Conservation (phyloP, 495 filamentous ascomycete species). For the Talaromyces trachyspermus region DNA sequence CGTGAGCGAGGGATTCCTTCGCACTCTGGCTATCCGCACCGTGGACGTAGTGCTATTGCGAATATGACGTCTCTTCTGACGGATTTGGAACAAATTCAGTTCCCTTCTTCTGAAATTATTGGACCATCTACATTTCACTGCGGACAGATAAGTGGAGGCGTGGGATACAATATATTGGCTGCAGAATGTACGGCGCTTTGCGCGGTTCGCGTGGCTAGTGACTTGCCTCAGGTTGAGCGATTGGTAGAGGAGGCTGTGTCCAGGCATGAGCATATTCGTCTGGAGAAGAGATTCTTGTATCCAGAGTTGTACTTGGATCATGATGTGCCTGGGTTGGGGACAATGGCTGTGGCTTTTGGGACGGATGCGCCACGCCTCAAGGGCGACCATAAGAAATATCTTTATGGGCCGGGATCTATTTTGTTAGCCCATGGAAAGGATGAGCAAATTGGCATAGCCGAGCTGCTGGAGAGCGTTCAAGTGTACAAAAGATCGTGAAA, state of each 20-base stretch:
- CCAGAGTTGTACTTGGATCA: constrained; percentile 33
- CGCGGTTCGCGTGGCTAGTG: constrained; percentile 16
- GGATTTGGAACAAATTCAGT: constrained; percentile 30
- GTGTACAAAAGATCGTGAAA: constrained; percentile 55
- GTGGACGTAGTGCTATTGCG: constrained; percentile 64
- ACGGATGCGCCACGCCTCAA: constrained; percentile 59
- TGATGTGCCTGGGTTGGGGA: constrained; percentile 69
- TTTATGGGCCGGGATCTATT: constrained; percentile 75
- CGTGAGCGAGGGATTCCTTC: constrained; percentile 53
- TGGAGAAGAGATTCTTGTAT: constrained; percentile 15
- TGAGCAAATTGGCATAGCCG: constrained; percentile 58
- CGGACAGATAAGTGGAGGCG: constrained; percentile 15
- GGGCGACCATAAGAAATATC: constrained; percentile 57
- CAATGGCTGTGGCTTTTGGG: constrained; percentile 65
- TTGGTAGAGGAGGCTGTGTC: constrained; percentile 11
- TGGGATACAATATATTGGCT: constrained; percentile 16
- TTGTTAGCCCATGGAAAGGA: constrained; percentile 71
- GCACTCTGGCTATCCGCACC: constrained; percentile 73
- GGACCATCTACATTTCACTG: constrained; percentile 16
- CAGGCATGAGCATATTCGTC: constrained; percentile 10
- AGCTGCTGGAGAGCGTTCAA: constrained; percentile 56
- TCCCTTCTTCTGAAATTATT: constrained; percentile 10
- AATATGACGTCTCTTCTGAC: constrained; percentile 55
- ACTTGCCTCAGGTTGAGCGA: constrained; percentile 13
- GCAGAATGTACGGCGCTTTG: constrained; percentile 16